A percentile compares a stretch with the other conserved stretches of the same genome.
These are phyloP conservation scores for Kodamaea jinghongensis DNA, from an alignment of 805 yeast genomes.

Conservation along the genomic window DNA sequence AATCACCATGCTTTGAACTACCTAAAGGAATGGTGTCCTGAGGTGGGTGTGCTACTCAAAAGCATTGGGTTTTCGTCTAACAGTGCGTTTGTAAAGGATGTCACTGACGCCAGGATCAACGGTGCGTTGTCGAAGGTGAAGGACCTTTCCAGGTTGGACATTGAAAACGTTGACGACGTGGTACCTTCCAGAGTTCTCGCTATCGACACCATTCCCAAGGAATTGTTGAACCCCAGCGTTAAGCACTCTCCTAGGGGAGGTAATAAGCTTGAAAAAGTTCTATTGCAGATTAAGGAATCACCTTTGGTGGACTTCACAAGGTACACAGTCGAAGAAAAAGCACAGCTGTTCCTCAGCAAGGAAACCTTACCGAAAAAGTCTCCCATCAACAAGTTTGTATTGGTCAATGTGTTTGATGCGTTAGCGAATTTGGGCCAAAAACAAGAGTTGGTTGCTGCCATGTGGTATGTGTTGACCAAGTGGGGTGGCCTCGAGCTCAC, in stretches of 20 bases:
- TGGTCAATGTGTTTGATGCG: conserved; percentile 30
- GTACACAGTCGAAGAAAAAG: conserved; percentile 12
- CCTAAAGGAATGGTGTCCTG: conserved; percentile 34
- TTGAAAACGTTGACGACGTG: conserved; percentile 3
- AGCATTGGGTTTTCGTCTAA: neutral
- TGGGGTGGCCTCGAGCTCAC: conserved; percentile 34
- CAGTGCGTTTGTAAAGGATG: conserved; percentile 4
- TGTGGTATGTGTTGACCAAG: conserved; percentile 32
- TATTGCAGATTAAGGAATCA: conserved; percentile 17
- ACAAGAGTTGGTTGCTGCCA: conserved; percentile 26
- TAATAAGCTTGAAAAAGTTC: conserved; percentile 17
- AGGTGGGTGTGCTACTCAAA: conserved; percentile 17
- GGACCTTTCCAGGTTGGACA: neutral
- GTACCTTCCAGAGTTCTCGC: conserved; percentile 15
- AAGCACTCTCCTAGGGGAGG: conserved; percentile 25
- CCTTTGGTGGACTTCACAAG: conserved; percentile 34
- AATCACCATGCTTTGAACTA: conserved; percentile 29
- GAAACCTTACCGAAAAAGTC: conserved; percentile 9
- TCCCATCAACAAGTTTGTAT: conserved; percentile 31
- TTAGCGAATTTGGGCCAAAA: conserved; percentile 29
- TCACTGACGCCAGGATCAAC: conserved; percentile 3
- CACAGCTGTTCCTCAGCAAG: neutral
- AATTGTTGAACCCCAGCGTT: conserved; percentile 26
- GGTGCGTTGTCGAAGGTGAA: neutral
- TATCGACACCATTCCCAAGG: conserved; percentile 9